A percentile compares a stretch with the other conserved stretches of the same genome.
phyloP scores from a whole-genome alignment of 176 grass and related monocot species.

The Oryza australiensis region DNA sequence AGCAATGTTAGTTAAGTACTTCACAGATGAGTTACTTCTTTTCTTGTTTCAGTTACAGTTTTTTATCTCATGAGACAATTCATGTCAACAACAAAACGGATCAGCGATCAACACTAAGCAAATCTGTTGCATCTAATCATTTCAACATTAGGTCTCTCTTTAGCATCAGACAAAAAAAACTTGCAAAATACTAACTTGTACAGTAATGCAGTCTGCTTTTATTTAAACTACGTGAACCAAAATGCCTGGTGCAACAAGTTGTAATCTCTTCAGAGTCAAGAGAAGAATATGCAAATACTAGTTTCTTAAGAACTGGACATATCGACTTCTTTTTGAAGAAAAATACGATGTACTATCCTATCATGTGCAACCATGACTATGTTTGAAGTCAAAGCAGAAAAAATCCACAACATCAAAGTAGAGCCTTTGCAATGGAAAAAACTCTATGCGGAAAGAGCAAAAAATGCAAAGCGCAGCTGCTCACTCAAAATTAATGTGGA shows the following conservation, averaged over 20 bases:
- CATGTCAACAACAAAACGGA: conserved; percentile 9
- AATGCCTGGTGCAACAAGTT: neutral
- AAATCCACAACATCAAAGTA: neutral
- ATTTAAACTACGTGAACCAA: conserved; percentile 5
- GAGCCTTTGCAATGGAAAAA: neutral
- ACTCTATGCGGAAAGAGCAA: neutral
- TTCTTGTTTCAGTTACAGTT: neutral
- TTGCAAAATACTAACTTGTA: neutral
- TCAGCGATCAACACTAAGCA: neutral
- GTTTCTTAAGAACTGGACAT: neutral
- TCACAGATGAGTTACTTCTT: neutral
- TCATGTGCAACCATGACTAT: neutral
- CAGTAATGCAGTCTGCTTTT: neutral
- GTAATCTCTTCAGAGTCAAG: neutral
- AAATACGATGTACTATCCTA: neutral
- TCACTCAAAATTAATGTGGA: neutral
- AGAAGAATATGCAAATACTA: neutral
- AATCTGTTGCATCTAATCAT: neutral
- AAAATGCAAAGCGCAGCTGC: neutral
- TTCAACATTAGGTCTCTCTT: neutral
- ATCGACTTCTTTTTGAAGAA: neutral
- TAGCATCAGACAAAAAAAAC: neutral
- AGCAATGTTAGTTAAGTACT: neutral
- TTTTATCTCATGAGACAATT: neutral
- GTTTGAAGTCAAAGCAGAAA: conserved; percentile 7